These are phyloP conservation scores for Heterobasidion occidentale DNA, from an alignment of 1,284 basidiomycete genomes.

Conservation along the genomic window DNA sequence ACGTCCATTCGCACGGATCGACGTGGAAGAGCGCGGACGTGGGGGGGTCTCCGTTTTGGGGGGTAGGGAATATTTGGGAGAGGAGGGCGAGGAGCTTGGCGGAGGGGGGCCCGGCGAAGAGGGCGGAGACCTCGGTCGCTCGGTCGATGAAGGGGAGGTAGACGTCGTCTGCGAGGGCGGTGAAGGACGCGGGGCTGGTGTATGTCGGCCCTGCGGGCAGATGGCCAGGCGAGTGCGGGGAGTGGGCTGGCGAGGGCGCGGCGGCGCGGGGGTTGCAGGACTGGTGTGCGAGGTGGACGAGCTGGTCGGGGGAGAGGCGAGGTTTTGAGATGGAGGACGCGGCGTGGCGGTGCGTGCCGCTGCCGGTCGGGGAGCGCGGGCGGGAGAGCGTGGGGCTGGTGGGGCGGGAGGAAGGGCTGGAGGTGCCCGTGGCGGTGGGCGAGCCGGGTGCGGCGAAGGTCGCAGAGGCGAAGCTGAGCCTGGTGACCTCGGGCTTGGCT, in stretches of 20 bases:
- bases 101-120: constrained; percentile 52
- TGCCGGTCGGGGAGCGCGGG: constrained; percentile 6
- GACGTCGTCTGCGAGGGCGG: constrained; percentile 58
- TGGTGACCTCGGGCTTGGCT: constrained; percentile 11
- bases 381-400: constrained; percentile 18
- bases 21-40: constrained; percentile 20
- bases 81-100: constrained; percentile 62
- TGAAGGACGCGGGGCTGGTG: constrained; percentile 48
- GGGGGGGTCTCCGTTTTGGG: constrained; percentile 10
- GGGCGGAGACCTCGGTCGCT: constrained; percentile 50
- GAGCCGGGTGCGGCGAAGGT: constrained; percentile 36
- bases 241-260: constrained; percentile 2
- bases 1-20: constrained; percentile 53
- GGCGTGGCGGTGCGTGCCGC: constrained; percentile 17
- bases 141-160: constrained; percentile 74
- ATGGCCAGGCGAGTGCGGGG: constrained; percentile 26
- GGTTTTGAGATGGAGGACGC: constrained; percentile 29
- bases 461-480: constrained; percentile 61
- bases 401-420: not conserved
- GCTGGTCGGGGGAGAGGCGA: constrained; percentile 55
- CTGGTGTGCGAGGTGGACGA: constrained; percentile 56
- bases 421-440: constrained; percentile 5
- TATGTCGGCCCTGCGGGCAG: constrained; percentile 15
- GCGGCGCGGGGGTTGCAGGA: constrained; percentile 38
- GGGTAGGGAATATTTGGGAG: constrained; percentile 53